Evolutionary conservation across 257 asterid species (phyloP).

Genomic region (Plantago major): DNA sequence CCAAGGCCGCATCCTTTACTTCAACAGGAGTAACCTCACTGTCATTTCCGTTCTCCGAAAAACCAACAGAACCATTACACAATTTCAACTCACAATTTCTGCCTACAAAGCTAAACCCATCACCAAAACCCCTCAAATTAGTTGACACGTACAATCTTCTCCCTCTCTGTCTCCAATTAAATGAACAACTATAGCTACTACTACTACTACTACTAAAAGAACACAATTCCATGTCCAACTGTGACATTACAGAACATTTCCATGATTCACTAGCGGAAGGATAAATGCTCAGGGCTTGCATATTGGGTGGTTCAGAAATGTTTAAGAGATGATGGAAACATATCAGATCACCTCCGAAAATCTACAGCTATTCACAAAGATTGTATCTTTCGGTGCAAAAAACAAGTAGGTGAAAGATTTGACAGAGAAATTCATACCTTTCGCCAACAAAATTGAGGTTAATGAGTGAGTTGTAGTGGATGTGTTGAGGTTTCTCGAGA

Average conservation of each 20-base stretch:
- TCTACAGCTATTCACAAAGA: neutral
- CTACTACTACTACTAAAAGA: constrained; percentile 22
- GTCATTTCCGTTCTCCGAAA: constrained; percentile 17
- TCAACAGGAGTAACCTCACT: constrained; percentile 14
- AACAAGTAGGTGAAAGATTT: constrained; percentile 3
- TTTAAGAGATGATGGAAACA: neutral
- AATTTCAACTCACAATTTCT: constrained; percentile 23
- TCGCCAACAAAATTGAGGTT: neutral
- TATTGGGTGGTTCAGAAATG: constrained; percentile 23
- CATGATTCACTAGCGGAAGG: constrained; percentile 42
- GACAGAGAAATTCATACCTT: constrained; percentile 22
- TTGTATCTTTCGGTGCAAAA: neutral
- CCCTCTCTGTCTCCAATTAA: constrained; percentile 31
- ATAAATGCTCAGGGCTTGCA: constrained; percentile 69
- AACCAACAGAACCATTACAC: constrained; percentile 29
- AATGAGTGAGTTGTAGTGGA: constrained; percentile 9
- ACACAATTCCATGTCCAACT: constrained; percentile 37
- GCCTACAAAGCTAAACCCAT: constrained; percentile 18
- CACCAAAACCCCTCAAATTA: constrained; percentile 15
- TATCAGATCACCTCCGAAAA: neutral
- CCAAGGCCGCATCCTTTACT: constrained; percentile 11
- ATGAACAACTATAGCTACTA: constrained; percentile 24
- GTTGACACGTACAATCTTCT: constrained; percentile 32
- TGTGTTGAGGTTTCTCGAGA: constrained; percentile 11
- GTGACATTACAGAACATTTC: constrained; percentile 34